Base-by-base conservation (phyloP, 495 filamentous ascomycete species). In the Cudoniella acicularis region DNA sequence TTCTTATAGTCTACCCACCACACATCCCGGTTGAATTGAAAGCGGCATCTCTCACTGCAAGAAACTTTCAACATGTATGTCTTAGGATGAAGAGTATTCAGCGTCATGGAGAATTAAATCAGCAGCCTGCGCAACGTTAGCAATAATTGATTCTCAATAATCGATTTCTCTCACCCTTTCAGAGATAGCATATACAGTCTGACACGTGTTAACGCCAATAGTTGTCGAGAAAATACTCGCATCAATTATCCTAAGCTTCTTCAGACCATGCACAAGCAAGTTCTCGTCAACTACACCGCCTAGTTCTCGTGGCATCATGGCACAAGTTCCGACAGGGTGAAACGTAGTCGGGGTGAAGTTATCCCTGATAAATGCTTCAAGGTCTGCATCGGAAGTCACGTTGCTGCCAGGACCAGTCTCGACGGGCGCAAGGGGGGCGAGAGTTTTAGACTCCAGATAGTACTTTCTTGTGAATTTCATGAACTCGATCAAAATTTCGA, bases 121-220 rank as follows among this genome's bases (percentile, higher is more conserved):
- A n/a, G n/a, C n/a, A n/a, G n/a, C n/a, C n/a, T n/a, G n/a, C n/a
- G n/a, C n/a, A n/a, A n/a, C n/a, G n/a, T n/a, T n/a, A n/a, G n/a
- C n/a, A n/a, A n/a, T n/a, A n/a, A n/a, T n/a, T n/a, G n/a, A n/a
- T n/a, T n/a, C n/a, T n/a, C n/a, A n/a, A n/a, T n/a, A n/a, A n/a
- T n/a, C n/a, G n/a, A n/a, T n/a, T n/a, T n/a, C n/a, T 57, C 65
- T 48, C 56, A 71, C 73, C 68, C 72, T 83, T 61, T 85, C 81
- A 30, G 73, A 80, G 61, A 83, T 66, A 75, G 78, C 77, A 53
- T 84, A 86, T 2, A 85, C 78, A 10, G 79, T 65, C 52, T 70
- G 73, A 54, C 74, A 72, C 55, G 77, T 75, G 16, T 70, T 68
- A 53, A 71, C 76, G 58, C 71, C 73, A 16, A 72, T 69, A 57